A percentile compares a stretch with the other conserved stretches of the same genome.
These are phyloP conservation scores for Lipomyces lipofer DNA, from an alignment of 805 yeast species.

Conservation along the genomic window DNA sequence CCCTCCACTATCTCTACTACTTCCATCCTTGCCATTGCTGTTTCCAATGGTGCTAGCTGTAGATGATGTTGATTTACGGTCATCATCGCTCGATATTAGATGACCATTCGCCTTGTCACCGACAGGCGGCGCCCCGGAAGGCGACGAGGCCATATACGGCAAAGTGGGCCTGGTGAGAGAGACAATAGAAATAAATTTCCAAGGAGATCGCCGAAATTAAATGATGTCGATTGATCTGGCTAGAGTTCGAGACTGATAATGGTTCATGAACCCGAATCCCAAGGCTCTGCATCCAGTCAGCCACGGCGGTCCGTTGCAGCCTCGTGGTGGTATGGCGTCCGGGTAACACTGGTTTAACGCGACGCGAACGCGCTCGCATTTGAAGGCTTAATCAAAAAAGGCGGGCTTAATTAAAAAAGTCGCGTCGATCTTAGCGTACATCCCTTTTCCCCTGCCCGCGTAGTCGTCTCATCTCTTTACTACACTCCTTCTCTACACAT, in stretches of 20 bases:
- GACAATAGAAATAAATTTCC: not conserved
- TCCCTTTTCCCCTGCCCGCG: conserved; percentile 4
- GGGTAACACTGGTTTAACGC: too few species aligned
- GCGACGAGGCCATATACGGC: conserved; percentile 14
- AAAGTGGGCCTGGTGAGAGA: too few species aligned
- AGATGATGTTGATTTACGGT: not conserved
- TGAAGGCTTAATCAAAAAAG: too few species aligned
- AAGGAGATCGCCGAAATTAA: not conserved
- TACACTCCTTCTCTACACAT: too few species aligned
- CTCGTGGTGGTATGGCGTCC: conserved; percentile 2
- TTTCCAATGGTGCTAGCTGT: not conserved
- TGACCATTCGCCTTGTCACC: not conserved
- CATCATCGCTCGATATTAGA: not conserved
- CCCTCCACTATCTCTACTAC: too few species aligned
- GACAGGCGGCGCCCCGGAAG: conserved; percentile 13
- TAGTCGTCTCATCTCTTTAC: too few species aligned
- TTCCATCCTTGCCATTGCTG: not conserved
- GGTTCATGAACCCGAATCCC: too few species aligned
- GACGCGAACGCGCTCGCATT: too few species aligned
- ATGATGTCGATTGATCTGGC: not conserved
- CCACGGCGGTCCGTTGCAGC: not conserved
- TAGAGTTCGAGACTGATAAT: conserved; percentile 3
- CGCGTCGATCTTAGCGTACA: too few species aligned
- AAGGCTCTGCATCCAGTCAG: too few species aligned
- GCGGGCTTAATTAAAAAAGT: too few species aligned